Conservation (phyloP, 257 asterid genomes). For the Capsicum chinense region DNA sequence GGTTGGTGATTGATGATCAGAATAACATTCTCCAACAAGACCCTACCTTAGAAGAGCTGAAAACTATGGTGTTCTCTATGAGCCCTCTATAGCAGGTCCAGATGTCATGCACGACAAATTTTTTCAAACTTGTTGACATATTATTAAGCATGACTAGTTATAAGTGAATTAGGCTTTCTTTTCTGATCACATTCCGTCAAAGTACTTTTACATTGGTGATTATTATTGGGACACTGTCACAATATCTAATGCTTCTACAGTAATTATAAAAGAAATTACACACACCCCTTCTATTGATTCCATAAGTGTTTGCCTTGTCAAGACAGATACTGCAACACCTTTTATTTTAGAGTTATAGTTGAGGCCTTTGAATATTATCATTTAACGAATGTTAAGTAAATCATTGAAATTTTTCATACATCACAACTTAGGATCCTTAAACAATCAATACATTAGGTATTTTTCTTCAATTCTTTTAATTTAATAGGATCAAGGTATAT, state of each 20-base stretch:
- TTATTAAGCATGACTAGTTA: too few relatives aligned
- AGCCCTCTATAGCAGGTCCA: too few relatives aligned
- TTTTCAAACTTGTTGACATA: too few relatives aligned
- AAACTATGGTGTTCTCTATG: too few relatives aligned
- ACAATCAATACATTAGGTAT: neutral
- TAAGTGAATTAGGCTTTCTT: too few relatives aligned
- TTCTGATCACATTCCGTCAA: too few relatives aligned
- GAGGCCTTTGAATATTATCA: slow-evolving; percentile 16
- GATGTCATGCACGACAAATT: too few relatives aligned
- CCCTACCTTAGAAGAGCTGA: too few relatives aligned
- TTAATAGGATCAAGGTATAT: neutral
- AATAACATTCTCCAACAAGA: too few relatives aligned
- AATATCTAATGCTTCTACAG: neutral
- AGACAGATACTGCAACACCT: slow-evolving; percentile 19
- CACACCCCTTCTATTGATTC: slow-evolving; percentile 22
- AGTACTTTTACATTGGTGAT: slow-evolving; percentile 24
- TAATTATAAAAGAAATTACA: slow-evolving; percentile 8
- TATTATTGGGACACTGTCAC: slow-evolving; percentile 32
- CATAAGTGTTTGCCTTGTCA: slow-evolving; percentile 31
- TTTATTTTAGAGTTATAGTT: slow-evolving; percentile 32
- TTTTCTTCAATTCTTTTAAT: neutral
- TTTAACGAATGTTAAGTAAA: neutral
- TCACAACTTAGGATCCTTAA: neutral
- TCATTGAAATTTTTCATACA: neutral
- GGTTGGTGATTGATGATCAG: too few relatives aligned